Evolutionary conservation across 176 grass and related monocot species (phyloP), one percentile per base, ranked within the genome.

Genomic region (Oryza meridionalis): DNA sequence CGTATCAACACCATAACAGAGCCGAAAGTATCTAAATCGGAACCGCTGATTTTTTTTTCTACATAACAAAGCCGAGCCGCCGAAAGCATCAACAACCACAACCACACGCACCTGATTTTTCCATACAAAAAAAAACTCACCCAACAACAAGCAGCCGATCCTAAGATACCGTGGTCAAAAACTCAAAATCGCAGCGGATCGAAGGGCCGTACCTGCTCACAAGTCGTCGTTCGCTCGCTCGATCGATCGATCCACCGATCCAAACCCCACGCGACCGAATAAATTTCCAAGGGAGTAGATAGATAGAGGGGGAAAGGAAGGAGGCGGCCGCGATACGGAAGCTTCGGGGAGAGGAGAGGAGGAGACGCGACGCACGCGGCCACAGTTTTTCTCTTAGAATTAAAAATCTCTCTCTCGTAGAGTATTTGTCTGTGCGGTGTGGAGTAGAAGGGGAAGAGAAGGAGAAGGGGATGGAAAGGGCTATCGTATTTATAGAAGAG

Each of bases 191-290:
- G 29, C 2, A 35, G 33, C 33, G 2, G 63, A 81, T 75, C 76
- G 76, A 4, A 7, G 61, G 47, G 10, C 6, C n/a, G 27, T 85
- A 89, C 87, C 87, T 89, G 29, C 10, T 89, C 10, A 12, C 7
- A 27, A 3, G 3, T 7, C 26, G 58, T 42, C 42, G 14, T 55
- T 31, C 29, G 29, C 29, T 31, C 49, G 35, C 5, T 37, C 35
- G 35, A 6, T 6, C 76, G 87, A 88, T 78, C 67, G 46, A 49
- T 49, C 42, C 55, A 17, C 1, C 49, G 13, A 4, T 7, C 31
- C 65, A 38, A 71, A 47, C n/a, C 75, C 51, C n/a, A 63, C 69
- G 72, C 79, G 66, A 76, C 38, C 7, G 7, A 61, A 31, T 31
- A 31, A 31, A 31, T 31, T 19, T 19, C 49, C 22, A 8, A 24